phyloP scores from a whole-genome alignment of 495 filamentous ascomycete species.

The Podospora appendiculata region DNA sequence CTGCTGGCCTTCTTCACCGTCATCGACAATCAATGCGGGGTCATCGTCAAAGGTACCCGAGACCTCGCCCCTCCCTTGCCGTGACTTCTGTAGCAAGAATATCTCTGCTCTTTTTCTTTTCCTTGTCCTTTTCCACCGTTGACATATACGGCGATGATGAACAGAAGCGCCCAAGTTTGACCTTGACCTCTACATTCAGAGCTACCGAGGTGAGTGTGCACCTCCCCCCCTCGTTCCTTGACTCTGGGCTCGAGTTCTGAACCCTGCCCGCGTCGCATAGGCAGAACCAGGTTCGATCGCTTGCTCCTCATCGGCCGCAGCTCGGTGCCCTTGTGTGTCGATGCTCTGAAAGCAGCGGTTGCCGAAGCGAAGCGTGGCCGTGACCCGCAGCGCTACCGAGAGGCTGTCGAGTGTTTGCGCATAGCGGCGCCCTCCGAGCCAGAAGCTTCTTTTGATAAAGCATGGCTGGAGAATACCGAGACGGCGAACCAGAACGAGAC shows the following conservation, averaged over 20 bases:
- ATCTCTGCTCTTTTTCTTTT: background rate
- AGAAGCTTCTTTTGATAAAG: conserved; percentile 56
- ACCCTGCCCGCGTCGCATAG: conserved; percentile 25
- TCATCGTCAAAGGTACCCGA: conserved; percentile 39
- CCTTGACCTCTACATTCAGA: conserved; percentile 83
- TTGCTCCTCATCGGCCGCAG: conserved; percentile 71
- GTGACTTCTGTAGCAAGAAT: background rate
- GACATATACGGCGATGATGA: background rate
- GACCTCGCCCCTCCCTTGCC: background rate
- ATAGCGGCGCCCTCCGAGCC: conserved; percentile 58
- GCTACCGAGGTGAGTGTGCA: conserved; percentile 65
- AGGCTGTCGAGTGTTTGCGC: conserved; percentile 56
- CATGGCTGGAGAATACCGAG: conserved; percentile 59
- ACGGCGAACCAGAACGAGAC: conserved; percentile 58
- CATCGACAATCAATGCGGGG: conserved; percentile 34
- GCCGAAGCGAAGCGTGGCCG: conserved; percentile 68
- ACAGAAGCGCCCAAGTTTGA: conserved; percentile 86
- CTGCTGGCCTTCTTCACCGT: conserved; percentile 34
- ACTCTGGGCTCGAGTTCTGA: background rate
- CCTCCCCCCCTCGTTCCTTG: background rate
- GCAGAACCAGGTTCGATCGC: conserved; percentile 68
- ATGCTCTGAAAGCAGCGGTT: conserved; percentile 73
- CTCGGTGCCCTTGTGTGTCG: conserved; percentile 67
- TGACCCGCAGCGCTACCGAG: conserved; percentile 63
- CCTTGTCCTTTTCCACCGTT: background rate